Evolutionary conservation across 805 yeast species (phyloP), one percentile per base, ranked within the genome.

Genomic region (Ogataea siamensis): DNA sequence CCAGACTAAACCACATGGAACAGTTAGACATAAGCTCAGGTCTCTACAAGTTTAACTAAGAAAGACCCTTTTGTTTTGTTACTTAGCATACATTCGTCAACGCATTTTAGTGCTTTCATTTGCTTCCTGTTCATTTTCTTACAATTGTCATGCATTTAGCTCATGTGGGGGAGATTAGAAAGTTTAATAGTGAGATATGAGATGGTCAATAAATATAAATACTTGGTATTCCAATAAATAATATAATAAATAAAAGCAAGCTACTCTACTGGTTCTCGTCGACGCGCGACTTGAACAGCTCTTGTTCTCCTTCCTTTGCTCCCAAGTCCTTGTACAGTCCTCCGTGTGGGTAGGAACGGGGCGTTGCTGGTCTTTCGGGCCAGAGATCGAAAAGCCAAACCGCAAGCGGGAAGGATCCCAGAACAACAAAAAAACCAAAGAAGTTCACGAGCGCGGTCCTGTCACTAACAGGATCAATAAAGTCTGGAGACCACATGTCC

Each of bases 401-500:
- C 37, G 71, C 47, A 10, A 63, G 64, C 15, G 67, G 66, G 53
- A 71, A 66, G 1, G 58, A 55, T 4, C 62, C 70, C 28, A 74
- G 47, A 5, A 56, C 57, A n/a, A 71, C 78, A 52, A 82, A 74
- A 62, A 82, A 82, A 6, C 66, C 55, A n/a, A 64, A 64, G 46
- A 79, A 73, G 59, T 76, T 76, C 50, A 63, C 70, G 37, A 78
- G 60, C 1, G 95, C 94, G 21, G 75, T 71, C 31, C 62, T 56
- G 61, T 83, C 82, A 26, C 74, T 65, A 22, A 78, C 83, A 25
- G 68, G 60, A 50, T 79, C 78, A 58, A 70, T 77, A 55, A 79
- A 73, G 55, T 86, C 94, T 9, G 95, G 93, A 7, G 95, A 76
- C 95, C 95, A 86, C 71, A 84, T 73, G 60, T 86, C 89, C 55